Evolutionary conservation across 225 moss, liverwort and hornwort species (phyloP).

Genomic region (Thuidium tamariscinum): DNA sequence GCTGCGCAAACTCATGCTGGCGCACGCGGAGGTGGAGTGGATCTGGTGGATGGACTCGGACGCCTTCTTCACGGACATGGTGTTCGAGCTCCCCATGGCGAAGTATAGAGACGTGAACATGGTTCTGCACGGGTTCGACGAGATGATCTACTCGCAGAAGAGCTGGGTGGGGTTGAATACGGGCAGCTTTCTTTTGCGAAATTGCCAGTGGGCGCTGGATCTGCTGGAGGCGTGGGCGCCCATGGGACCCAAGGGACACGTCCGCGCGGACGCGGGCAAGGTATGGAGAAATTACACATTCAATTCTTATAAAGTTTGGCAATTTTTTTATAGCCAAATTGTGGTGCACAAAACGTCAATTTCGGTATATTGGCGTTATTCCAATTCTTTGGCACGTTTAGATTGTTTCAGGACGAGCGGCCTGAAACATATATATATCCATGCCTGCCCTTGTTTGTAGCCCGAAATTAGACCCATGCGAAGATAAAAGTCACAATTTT

Average conservation of each 20-base stretch:
- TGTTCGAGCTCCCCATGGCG: conserved; percentile 21
- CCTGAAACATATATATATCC: no score
- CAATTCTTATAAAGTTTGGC: not conserved
- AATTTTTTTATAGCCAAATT: not conserved
- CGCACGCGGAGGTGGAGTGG: conserved; percentile 25
- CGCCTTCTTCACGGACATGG: conserved; percentile 43
- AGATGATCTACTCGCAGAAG: conserved; percentile 30
- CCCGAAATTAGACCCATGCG: not conserved
- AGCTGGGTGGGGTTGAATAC: conserved; percentile 44
- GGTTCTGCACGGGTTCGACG: conserved; percentile 32
- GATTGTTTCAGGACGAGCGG: not conserved
- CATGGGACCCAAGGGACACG: conserved; percentile 31
- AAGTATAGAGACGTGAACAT: conserved; percentile 19
- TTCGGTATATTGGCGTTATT: no score
- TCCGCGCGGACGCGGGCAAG: conserved; percentile 23
- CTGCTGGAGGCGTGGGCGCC: conserved; percentile 38
- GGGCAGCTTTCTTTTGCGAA: conserved; percentile 23
- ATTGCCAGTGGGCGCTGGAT: conserved; percentile 34
- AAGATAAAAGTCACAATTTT: not conserved
- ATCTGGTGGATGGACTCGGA: conserved; percentile 41
- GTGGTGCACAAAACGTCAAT: not conserved
- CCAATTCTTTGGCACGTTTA: not conserved
- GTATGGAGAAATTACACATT: not conserved
- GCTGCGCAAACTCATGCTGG: conserved; percentile 29
- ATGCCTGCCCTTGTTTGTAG: not conserved